phyloP scores from a whole-genome alignment of 192 early-diverging fungal genomes.

The Podila verticillata region DNA sequence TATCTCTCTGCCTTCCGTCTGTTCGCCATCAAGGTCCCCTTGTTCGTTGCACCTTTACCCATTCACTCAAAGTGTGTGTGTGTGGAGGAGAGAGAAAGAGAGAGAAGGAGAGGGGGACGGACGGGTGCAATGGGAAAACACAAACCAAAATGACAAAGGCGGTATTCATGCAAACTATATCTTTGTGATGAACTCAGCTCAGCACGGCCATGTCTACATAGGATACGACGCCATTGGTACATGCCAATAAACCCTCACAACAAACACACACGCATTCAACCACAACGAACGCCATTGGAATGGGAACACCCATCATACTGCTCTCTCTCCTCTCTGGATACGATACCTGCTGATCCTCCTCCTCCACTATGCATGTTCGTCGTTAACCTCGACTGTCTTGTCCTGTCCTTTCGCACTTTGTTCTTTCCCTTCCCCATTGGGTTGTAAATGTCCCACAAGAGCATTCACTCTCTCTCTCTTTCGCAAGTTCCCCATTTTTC shows the following conservation, averaged over 20 bases:
- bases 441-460: too few relatives aligned
- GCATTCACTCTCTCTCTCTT: too few relatives aligned
- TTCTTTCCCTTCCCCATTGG: too few relatives aligned
- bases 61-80: too few relatives aligned
- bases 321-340: not conserved
- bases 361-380: too few relatives aligned
- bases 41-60: too few relatives aligned
- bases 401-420: too few relatives aligned
- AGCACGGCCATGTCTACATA: not conserved
- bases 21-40: too few relatives aligned
- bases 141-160: not conserved
- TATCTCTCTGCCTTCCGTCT: too few relatives aligned
- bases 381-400: too few relatives aligned
- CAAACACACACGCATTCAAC: not conserved
- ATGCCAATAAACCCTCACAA: not conserved
- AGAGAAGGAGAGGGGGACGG: not conserved
- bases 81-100: not conserved
- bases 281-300: not conserved
- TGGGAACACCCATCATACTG: not conserved
- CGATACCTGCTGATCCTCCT: too few relatives aligned
- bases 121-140: not conserved
- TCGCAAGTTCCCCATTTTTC: too few relatives aligned
- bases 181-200: not conserved
- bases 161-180: slow-evolving; percentile 1
- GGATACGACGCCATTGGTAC: slow-evolving; percentile 2